Conservation (phyloP, 768 basidiomycete species). For the Clitopilus hobsonii region DNA sequence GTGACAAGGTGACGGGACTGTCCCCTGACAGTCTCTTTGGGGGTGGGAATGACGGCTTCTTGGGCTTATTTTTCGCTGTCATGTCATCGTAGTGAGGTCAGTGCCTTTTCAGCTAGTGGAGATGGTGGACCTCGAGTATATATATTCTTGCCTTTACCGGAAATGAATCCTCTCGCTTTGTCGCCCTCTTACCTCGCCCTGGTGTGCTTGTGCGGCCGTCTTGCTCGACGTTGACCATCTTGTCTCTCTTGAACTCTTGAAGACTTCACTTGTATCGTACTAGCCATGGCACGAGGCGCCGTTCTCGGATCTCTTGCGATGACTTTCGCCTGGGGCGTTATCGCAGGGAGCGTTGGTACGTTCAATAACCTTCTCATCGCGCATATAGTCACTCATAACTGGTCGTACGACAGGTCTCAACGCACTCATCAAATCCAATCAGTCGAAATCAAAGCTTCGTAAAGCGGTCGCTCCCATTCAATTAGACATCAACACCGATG, state of each 20-base stretch:
- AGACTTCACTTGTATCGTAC: not conserved
- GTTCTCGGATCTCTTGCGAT: conserved; percentile 12
- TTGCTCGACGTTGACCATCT: not conserved
- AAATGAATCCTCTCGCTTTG: not conserved
- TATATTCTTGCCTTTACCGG: not conserved
- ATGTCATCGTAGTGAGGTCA: not conserved
- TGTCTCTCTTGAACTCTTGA: not conserved
- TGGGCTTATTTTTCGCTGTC: not conserved
- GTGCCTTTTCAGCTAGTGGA: not conserved
- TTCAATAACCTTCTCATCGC: not conserved
- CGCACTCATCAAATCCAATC: conserved; percentile 37
- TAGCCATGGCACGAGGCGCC: not conserved
- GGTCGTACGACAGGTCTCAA: conserved; percentile 27
- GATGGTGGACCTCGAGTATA: not conserved
- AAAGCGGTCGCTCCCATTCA: conserved; percentile 24
- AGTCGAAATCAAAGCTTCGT: conserved; percentile 26
- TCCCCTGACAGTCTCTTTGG: too few species aligned
- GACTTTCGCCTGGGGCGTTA: conserved; percentile 16
- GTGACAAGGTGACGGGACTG: too few species aligned
- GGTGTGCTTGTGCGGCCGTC: not conserved
- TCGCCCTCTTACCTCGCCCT: not conserved
- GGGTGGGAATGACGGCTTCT: too few species aligned
- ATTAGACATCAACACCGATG: conserved; percentile 32
- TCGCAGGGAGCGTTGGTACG: conserved; percentile 16
- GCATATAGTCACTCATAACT: not conserved